Base-by-base conservation (phyloP, 2,329 filamentous ascomycete species). In the Fusarium sp. region DNA sequence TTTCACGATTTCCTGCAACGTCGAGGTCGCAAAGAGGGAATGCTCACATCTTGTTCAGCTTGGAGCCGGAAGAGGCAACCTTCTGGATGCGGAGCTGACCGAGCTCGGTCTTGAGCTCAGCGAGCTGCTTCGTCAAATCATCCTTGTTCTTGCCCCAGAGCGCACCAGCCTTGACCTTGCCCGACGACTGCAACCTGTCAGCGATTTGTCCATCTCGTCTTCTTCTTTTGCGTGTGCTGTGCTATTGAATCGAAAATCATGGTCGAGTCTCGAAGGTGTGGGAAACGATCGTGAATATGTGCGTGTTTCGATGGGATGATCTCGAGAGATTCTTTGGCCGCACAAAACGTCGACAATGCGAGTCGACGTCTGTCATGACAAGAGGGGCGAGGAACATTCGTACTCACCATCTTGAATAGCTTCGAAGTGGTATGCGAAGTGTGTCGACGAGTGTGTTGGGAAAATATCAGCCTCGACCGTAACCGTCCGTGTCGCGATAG, bases 121-220 rank as follows among this genome's bases (percentile, higher is more conserved):
- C 91, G 81, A 98, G 91, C 86, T 97, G 94, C 90, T 96, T 97
- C 82, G 90, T 90, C 85, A 99, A 90, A 80, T 99, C 97, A 82
- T 97, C 94, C 92, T 98, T 98, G 92, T 90, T 95, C 94, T 99
- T 99, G 88, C 90, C 91, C 96, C 96, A 98, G 85, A 99, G 94
- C 87, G 93, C 90, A 87, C 90, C 90, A 84, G 95, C 91, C 92
- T 98, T 98, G 86, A 99, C 94, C 90, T 91, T 91, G 77, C 79
- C 78, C 75, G 81, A 81, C 80, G 82, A 84, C 82, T 84, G 74
- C 60, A 77, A 64, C 60, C 66, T 74, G 77, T 78, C 74, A 78
- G 77, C 71, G 66, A 64, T 69, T 62, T 67, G 58, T 64, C 74
- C 70, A 53, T 67, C 58, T 66, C 44, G 50, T 64, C 18, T 38